Conservation (phyloP, 108 stramenopile species). For the Mayamaea pseudoterrestris region DNA sequence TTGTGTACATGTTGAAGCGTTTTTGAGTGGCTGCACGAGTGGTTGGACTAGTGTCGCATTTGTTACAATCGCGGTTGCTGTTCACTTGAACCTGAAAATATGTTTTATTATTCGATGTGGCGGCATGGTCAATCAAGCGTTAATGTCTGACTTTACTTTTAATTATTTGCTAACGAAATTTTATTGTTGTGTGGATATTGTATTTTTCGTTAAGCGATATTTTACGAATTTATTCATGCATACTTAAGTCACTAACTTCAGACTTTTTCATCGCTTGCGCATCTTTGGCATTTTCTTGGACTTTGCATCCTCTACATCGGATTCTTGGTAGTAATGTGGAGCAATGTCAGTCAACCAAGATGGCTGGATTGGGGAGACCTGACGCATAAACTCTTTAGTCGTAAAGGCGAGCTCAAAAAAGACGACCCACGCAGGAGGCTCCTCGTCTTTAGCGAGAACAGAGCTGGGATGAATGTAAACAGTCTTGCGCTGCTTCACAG, state of each 20-base stretch:
- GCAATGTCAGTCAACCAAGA: conserved; percentile 95
- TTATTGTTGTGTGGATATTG: no score
- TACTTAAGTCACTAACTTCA: no score
- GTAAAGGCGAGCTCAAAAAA: conserved; percentile 97
- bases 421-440: conserved; percentile 86
- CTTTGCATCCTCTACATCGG: conserved; percentile 81
- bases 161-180: no score
- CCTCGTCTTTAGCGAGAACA: conserved; percentile 84
- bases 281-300: conserved; percentile 58
- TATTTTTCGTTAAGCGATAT: no score
- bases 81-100: no score
- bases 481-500: conserved; percentile 89
- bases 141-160: no score
- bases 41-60: neutral
- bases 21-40: neutral
- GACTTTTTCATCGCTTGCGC: conserved; percentile 1
- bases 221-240: no score
- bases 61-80: no score
- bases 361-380: conserved; percentile 88
- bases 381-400: conserved; percentile 97
- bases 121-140: no score
- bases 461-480: conserved; percentile 96
- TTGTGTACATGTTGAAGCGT: neutral
- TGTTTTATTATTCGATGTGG: no score
- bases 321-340: conserved; percentile 93